phyloP scores from a whole-genome alignment of 2,329 filamentous ascomycete species.

The Zasmidium angulare region DNA sequence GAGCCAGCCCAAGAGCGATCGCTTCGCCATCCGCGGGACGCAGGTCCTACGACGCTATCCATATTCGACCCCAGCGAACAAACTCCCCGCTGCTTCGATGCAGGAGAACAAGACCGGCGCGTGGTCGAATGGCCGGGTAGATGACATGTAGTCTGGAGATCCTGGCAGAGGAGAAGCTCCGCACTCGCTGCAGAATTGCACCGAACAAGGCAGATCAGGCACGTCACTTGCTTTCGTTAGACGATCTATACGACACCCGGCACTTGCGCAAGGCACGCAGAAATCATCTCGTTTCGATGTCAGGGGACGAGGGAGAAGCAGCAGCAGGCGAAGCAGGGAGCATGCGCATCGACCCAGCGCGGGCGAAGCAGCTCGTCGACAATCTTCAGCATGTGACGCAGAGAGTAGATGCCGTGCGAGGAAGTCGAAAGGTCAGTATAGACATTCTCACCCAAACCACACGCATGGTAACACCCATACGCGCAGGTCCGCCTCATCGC shows the following conservation, averaged over 20 bases:
- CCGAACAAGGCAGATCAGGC: slow-evolving; percentile 12
- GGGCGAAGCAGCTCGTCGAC: slow-evolving; percentile 47
- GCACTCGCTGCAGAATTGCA: slow-evolving; percentile 17
- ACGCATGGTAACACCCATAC: slow-evolving; percentile 7
- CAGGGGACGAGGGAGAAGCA: slow-evolving; percentile 1
- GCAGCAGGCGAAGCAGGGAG: slow-evolving; percentile 7
- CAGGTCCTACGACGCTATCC: no score
- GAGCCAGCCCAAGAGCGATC: neutral
- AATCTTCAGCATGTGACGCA: slow-evolving; percentile 44
- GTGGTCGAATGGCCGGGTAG: no score
- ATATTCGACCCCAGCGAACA: no score
- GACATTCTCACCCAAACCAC: neutral
- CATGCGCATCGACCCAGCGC: slow-evolving; percentile 42
- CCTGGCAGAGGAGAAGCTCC: neutral
- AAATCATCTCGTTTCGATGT: neutral
- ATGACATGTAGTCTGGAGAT: neutral
- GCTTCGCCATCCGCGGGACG: neutral
- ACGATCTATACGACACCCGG: no score
- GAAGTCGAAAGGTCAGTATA: slow-evolving; percentile 19
- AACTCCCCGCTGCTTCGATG: no score
- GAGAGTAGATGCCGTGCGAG: slow-evolving; percentile 39
- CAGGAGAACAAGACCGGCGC: no score
- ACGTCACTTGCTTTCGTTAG: neutral
- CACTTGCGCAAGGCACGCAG: neutral
- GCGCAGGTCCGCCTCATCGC: slow-evolving; percentile 83